Percentiles rank a stretch among this genome's conserved stretches.
These are phyloP conservation scores for Coelastrella sp. DNA, from an alignment of 139 green algal genomes.

Conservation along the genomic window DNA sequence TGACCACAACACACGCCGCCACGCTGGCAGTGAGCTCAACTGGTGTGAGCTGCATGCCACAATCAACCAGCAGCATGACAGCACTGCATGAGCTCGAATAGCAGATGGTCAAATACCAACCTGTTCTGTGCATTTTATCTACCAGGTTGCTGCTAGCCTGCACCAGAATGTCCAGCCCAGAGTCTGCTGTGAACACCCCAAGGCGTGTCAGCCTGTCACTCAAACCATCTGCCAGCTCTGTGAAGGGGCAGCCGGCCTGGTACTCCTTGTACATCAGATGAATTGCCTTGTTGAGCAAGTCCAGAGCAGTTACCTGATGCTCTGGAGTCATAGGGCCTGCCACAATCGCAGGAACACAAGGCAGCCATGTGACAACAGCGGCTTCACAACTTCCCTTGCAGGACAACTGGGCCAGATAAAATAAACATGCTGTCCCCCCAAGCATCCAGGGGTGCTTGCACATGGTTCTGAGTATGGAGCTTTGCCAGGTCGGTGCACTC, in stretches of 20 bases:
- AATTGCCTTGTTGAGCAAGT: slow-evolving; percentile 23
- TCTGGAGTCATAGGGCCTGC: not conserved
- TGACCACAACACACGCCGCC: no score
- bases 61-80: no score
- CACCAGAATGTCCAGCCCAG: slow-evolving; percentile 11
- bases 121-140: slow-evolving; percentile 32
- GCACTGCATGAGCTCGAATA: no score
- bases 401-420: no score
- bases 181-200: not conserved
- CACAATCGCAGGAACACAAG: not conserved
- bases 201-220: slow-evolving; percentile 8
- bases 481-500: no score
- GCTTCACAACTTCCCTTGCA: not conserved
- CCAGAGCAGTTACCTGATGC: not conserved
- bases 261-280: slow-evolving; percentile 36
- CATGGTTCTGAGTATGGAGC: no score
- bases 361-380: not conserved
- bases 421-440: no score
- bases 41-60: no score
- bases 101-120: not conserved
- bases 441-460: no score
- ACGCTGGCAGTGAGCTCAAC: no score
- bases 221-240: slow-evolving; percentile 33
- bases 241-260: slow-evolving; percentile 15
- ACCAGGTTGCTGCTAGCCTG: slow-evolving; percentile 14